These are phyloP conservation scores for Chrysanthemum seticuspe DNA, from an alignment of 129 eudicot genomes.

Conservation along the genomic window DNA sequence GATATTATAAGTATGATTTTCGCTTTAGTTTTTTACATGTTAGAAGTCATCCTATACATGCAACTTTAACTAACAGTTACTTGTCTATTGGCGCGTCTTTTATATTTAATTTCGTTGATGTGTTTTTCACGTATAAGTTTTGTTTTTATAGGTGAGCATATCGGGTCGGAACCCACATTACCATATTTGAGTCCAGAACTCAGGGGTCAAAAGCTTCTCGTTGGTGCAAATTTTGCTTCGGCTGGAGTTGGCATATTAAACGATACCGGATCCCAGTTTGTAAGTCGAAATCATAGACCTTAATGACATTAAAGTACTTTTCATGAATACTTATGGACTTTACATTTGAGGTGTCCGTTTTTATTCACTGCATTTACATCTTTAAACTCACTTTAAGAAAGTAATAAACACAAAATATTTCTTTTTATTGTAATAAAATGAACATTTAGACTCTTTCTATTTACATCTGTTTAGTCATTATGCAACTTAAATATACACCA, in stretches of 20 bases:
- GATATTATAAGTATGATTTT: constrained; percentile 52
- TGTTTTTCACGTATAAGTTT: not conserved
- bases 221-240: constrained; percentile 59
- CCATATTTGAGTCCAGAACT: constrained; percentile 45
- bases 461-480: not conserved
- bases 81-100: too few species aligned
- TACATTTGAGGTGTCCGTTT: constrained; percentile 1
- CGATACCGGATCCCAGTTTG: constrained; percentile 52
- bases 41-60: not conserved
- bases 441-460: not conserved
- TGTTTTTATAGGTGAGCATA: constrained; percentile 33
- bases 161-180: constrained; percentile 42
- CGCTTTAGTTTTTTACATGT: not conserved
- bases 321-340: not conserved
- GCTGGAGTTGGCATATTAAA: constrained; percentile 45
- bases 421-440: not conserved
- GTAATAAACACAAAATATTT: constrained; percentile 1
- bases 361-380: not conserved
- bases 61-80: not conserved
- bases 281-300: constrained; percentile 17
- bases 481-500: not conserved
- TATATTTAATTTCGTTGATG: not conserved
- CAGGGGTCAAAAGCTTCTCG: constrained; percentile 32
- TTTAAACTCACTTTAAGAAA: not conserved
- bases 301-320: not conserved